A percentile compares a stretch with the other conserved stretches of the same genome.
phyloP scores from a whole-genome alignment of 306 rosid species.

The Cyclanthera cordifolia region DNA sequence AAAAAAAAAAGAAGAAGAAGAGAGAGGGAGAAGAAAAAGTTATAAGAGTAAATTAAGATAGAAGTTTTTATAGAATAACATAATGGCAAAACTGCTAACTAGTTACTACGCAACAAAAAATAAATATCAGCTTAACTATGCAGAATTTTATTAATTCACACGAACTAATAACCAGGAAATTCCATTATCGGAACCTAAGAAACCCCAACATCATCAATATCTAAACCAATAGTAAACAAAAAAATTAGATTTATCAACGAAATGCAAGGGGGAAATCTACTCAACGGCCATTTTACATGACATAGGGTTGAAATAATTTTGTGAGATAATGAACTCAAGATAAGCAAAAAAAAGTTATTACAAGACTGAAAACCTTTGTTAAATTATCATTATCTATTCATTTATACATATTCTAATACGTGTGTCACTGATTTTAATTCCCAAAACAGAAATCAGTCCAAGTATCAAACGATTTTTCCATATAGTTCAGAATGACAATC shows the following conservation, averaged over 20 bases:
- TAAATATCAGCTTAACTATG: not conserved
- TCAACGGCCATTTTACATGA: not conserved
- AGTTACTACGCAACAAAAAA: not conserved
- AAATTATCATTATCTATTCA: not conserved
- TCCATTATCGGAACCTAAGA: not conserved
- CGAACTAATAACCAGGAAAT: not conserved
- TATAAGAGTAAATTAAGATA: not conserved
- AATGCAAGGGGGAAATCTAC: not conserved
- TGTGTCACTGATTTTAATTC: not conserved
- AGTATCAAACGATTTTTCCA: not conserved
- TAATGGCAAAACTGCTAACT: not conserved
- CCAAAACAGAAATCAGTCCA: not conserved
- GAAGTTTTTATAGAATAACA: not conserved
- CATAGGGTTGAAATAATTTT: not conserved
- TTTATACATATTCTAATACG: not conserved
- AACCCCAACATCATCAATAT: not conserved
- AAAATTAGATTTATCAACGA: not conserved
- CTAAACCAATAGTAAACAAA: not conserved
- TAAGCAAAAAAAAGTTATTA: not conserved
- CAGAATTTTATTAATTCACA: not conserved
- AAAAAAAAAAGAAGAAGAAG: not conserved
- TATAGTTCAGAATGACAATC: not conserved
- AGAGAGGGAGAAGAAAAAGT: not conserved
- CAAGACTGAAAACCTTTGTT: not conserved
- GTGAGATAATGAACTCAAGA: not conserved